Conservation (phyloP, 2,329 filamentous ascomycete species). For the Phaeosphaeriaceae sp. region DNA sequence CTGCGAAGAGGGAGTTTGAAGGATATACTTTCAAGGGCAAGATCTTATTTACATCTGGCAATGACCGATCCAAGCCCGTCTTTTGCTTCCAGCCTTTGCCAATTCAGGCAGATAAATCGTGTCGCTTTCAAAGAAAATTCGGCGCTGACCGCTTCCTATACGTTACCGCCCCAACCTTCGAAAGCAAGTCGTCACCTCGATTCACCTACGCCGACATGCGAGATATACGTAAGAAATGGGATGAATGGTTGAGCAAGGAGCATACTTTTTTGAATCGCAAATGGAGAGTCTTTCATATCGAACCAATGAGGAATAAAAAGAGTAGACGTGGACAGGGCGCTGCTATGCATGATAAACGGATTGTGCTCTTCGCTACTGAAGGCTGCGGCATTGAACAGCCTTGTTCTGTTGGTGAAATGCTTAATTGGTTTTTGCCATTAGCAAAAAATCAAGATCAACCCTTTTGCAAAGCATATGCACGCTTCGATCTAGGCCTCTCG, state of each 20-base stretch:
- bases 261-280: constrained; percentile 50
- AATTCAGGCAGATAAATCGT: constrained; percentile 39
- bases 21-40: constrained; percentile 45
- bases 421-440: constrained; percentile 52
- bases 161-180: constrained; percentile 43
- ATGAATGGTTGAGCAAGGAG: constrained; percentile 43
- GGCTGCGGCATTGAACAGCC: constrained; percentile 34
- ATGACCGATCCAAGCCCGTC: constrained; percentile 16
- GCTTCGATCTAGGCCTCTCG: constrained; percentile 53
- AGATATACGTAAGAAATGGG: constrained; percentile 31
- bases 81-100: constrained; percentile 36
- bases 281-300: constrained; percentile 51
- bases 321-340: constrained; percentile 9
- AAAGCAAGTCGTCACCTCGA: constrained; percentile 12
- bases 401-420: constrained; percentile 30
- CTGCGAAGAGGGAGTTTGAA: constrained; percentile 26
- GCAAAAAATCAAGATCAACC: constrained; percentile 41
- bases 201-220: constrained; percentile 16
- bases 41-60: constrained; percentile 30
- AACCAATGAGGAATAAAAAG: constrained; percentile 39
- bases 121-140: constrained; percentile 46
- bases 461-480: constrained; percentile 52
- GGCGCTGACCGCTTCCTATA: constrained; percentile 52
- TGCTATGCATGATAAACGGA: constrained; percentile 22
- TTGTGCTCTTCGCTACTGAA: constrained; percentile 47